Base-by-base conservation (phyloP, 2,329 filamentous ascomycete species). In the Colletotrichum echinochloae region DNA sequence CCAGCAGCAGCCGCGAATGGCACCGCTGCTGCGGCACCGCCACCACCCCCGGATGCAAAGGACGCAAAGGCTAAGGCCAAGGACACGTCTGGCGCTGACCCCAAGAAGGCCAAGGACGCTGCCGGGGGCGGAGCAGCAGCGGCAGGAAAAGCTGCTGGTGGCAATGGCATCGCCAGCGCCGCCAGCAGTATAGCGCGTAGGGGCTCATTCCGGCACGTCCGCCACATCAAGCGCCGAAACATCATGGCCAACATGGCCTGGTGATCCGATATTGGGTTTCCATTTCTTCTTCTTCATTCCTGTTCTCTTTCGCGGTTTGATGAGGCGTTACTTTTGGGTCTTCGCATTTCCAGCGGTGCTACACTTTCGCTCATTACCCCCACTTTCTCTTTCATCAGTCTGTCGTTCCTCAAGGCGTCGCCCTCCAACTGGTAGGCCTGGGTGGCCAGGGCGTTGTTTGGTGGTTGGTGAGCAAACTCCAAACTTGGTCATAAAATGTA, bases 61-160 rank as follows among this genome's bases (percentile, higher is more conserved):
- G 59, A 44, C 5, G 60, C 60, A 3, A 67, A 63, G 30, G n/a
- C 14, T 2, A 60, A 49, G 2, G 39, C 39, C 2, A 49, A 30
- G 48, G 65, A 63, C 30, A 67, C 51, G 39, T 49, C 61, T 1
- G 11, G 14, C 9, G 65, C 55, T 28, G 61, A 65, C 5, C 37
- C 28, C 3, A 69, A 69, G 66, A 65, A 69, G 20, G 66, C 61
- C 20, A 65, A 69, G 39, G 65, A 67, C 9, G 60, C 59, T 12
- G 39, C 37, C 7, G 54, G 28, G 3, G 54, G 26, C 11, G 64
- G 55, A 23, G 60, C 60, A 8, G 56, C 64, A 4, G 64, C 55
- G 7, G 56, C 64, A 9, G 64, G 56, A 5, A 55, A 66, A 41
- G 28, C 41, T 9, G 49, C 67, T 2, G 56, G 56, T 14, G 52